Conservation (phyloP, 2,329 filamentous ascomycete genomes). For the Dothiorella sarmentorum region DNA sequence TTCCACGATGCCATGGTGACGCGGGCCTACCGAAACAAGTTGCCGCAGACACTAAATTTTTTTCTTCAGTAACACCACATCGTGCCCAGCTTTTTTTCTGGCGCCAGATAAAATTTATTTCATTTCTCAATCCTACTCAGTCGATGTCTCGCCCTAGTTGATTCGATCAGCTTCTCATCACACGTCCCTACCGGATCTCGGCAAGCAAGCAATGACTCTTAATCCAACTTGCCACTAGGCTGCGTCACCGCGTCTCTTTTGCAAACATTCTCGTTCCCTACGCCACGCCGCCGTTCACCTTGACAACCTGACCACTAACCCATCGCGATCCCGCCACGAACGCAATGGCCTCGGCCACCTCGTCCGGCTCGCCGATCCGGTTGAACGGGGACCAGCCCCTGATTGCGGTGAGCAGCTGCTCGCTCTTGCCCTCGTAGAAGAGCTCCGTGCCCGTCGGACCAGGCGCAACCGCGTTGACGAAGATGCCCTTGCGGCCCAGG, state of each 20-base stretch:
- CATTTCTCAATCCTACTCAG: background rate
- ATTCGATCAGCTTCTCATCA: constrained; percentile 7
- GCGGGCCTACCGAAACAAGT: background rate
- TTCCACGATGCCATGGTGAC: background rate
- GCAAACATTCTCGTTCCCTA: background rate
- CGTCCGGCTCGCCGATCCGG: constrained; percentile 25
- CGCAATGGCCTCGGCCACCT: constrained; percentile 27
- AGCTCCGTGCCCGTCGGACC: constrained; percentile 56
- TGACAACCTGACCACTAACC: constrained; percentile 28
- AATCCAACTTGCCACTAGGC: background rate
- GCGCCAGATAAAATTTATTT: background rate
- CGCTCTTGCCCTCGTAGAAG: constrained; percentile 35
- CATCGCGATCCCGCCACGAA: constrained; percentile 24
- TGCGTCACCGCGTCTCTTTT: background rate
- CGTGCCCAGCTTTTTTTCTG: background rate
- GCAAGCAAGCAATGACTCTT: constrained; percentile 4
- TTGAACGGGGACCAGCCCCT: background rate
- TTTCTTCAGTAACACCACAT: background rate
- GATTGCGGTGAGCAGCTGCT: constrained; percentile 37
- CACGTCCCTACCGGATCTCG: constrained; percentile 1
- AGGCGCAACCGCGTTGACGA: constrained; percentile 51
- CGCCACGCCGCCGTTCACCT: constrained; percentile 29
- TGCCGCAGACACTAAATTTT: background rate
- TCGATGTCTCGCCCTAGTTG: background rate
- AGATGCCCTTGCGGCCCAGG: constrained; percentile 50